Evolutionary conservation across 371 early-diverging fungal genomes (phyloP), one percentile per base, ranked within the genome.

Genomic region (Mortierella sp.): DNA sequence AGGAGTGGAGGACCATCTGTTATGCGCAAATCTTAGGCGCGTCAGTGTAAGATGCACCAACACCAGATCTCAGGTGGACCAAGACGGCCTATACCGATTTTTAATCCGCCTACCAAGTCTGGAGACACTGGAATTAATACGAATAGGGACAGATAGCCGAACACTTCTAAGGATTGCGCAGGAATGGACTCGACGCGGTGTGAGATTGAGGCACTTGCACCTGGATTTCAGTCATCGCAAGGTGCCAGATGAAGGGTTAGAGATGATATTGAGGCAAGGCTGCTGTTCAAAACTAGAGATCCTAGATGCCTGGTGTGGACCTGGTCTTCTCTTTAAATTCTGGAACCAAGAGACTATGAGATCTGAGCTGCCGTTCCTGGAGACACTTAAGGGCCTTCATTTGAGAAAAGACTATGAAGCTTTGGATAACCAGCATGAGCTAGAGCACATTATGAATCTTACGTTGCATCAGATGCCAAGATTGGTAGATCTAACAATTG

Each of bases 401-500:
- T 15, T 76, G 41, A 55, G 71, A 38, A 65, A 59, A 50, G 52
- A 63, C 13, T 40, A 63, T 11, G 43, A 7, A 0, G 32, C 16
- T 0, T 28, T 41, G 2, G 71, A 66, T 6, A 41, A 57, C 43
- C 16, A 61, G 13, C 11, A 50, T 15, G 71, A 58, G 2, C 53
- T 58, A 1, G 22, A 65, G 55, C 21, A 61, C 24, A 38, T 19
- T n/a, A 15, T 76, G 53, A 70, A 76, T n/a, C 16, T 50, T 13
- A 71, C 71, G 1, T 36, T 76, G 47, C 66, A 53, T 22, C 76
- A 76, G 47, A 45, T 76, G 50, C 71, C 76, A 10, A 55, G 53
- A 2, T 43, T 76, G 53, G 71, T 71, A 22, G 76, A 76, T 22
- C 57, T 76, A 55, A 67, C 67, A 4, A 66, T 76, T 24, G 71